Evolutionary conservation across 768 basidiomycete species (phyloP), one percentile per base, ranked within the genome.

Genomic region (Tricholoma furcatifolium): DNA sequence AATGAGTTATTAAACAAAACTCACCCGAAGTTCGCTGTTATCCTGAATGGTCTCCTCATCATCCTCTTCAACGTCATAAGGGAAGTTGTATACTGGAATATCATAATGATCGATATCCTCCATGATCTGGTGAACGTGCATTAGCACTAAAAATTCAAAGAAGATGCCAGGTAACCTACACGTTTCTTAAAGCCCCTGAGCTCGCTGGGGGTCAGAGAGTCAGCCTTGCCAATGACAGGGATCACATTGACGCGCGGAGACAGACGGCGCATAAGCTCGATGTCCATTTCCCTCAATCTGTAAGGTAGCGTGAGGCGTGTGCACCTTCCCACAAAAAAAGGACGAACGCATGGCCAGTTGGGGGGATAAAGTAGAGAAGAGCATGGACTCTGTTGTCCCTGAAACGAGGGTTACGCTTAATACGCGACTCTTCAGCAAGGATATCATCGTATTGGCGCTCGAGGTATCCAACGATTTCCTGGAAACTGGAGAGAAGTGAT

Each of bases 401-500:
- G 83, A 98, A 99, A 58, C 97, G 88, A 27, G 96, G 95, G 73
- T 98, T 98, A 80, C 97, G 95, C 77, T 97, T 98, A 75, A 99
- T 99, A 60, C 97, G 84, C 49, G 93, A 96, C 75, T 99, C 97
- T 69, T 98, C 96, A 4, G 96, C 95, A 59, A 99, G 78, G 66
- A 98, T 96, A 63, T 99, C 95, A 56, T 99, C 97, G 73, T 98
- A 98, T 84, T 98, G 95, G 49, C 96, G 87, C 70, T 99, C 97
- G 59, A 99, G 85, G 74, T 98, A 83, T 56, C 91, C 91, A 47
- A 96, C 87, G 60, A 99, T 98, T 70, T 98, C 97, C 69, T 91
- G 88, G 74, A 98, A 99, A 50, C 96, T 98, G 60, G 9, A 47
- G n/a, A 50, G 17, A 30, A 31, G 3, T 46, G 23, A 30, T 51